phyloP scores from a whole-genome alignment of 2,329 filamentous ascomycete genomes.

The Didymella glomerata region DNA sequence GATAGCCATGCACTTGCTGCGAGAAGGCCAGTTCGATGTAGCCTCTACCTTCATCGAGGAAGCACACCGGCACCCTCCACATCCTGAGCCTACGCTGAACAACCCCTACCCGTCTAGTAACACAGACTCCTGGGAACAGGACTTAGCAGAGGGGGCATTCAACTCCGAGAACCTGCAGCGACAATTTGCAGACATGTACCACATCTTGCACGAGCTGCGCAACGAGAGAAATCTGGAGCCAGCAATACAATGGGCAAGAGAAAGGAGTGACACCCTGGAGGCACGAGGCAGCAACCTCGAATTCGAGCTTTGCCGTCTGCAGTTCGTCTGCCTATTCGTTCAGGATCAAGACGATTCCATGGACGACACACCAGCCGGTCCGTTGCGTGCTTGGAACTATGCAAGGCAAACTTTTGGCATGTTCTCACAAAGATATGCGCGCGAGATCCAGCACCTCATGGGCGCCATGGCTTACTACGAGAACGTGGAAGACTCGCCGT shows the following conservation, averaged over 20 bases:
- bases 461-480: constrained; percentile 81
- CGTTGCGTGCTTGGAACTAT: constrained; percentile 75
- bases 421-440: constrained; percentile 77
- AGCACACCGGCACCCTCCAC: constrained; percentile 59
- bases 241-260: constrained; percentile 85
- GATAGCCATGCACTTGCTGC: constrained; percentile 94
- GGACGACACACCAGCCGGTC: constrained; percentile 54
- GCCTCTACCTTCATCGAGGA: constrained; percentile 86
- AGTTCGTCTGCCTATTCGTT: constrained; percentile 87
- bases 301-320: constrained; percentile 89
- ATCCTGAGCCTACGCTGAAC: constrained; percentile 49
- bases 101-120: constrained; percentile 45
- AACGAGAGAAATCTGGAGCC: constrained; percentile 75
- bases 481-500: constrained; percentile 80
- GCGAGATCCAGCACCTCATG: constrained; percentile 82
- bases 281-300: constrained; percentile 89
- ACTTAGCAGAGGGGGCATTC: constrained; percentile 64
- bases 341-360: constrained; percentile 55
- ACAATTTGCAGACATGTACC: constrained; percentile 89
- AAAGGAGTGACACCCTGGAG: constrained; percentile 76
- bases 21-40: constrained; percentile 91
- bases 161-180: constrained; percentile 75
- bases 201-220: constrained; percentile 81
- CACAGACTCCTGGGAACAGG: constrained; percentile 50
- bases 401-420: constrained; percentile 75